Conservation (phyloP, 352 stramenopile genomes). For the Globisporangium okanoganense region DNA sequence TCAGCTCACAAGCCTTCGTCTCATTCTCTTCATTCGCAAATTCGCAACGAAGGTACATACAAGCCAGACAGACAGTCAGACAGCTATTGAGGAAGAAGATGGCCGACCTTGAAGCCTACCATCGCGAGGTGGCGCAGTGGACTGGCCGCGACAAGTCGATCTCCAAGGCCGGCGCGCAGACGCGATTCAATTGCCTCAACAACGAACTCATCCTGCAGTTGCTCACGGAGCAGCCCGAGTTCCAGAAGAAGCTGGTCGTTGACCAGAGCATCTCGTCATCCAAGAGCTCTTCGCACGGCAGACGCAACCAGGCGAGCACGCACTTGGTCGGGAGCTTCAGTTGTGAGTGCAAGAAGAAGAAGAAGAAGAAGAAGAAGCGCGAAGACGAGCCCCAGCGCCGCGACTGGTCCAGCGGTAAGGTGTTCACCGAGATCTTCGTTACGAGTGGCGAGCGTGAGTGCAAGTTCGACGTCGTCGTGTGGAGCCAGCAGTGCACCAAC, state of each 20-base stretch:
- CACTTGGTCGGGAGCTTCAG: conserved; percentile 3
- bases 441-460: neutral
- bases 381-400: neutral
- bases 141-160: neutral
- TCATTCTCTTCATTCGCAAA: neutral
- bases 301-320: neutral
- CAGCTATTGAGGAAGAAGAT: neutral
- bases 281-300: neutral
- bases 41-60: neutral
- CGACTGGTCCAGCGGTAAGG: conserved; percentile 17
- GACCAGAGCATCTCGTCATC: neutral
- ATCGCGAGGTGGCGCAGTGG: neutral
- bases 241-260: neutral
- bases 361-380: neutral
- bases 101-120: conserved; percentile 1
- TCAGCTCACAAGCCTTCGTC: too few species aligned
- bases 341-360: neutral
- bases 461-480: conserved; percentile 22
- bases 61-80: neutral
- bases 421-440: conserved; percentile 24
- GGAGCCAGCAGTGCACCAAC: conserved; percentile 20
- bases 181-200: conserved; percentile 6
- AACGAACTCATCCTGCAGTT: conserved; percentile 1
- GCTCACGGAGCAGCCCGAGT: neutral
- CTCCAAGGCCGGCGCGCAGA: neutral